Base-by-base conservation (phyloP, 441 rosid species). In the Raphanus hybrid region DNA sequence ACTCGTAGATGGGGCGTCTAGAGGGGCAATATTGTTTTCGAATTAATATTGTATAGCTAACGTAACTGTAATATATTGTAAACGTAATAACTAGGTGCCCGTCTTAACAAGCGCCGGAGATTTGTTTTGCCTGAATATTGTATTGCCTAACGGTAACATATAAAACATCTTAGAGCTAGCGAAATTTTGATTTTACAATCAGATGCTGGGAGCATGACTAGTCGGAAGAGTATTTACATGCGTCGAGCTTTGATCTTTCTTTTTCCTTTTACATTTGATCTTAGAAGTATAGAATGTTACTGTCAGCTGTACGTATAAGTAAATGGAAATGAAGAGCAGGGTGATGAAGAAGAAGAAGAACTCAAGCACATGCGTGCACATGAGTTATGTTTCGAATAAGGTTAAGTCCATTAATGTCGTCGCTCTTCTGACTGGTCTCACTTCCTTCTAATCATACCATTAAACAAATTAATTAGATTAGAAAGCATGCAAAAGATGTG, bases 341-440 rank as follows among this genome's bases (percentile, higher is more conserved):
- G 34, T 29, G 34, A 29, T 29, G 34, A 29, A 3, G 6, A 29
- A 29, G 67, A 43, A 59, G 48, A 45, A 48, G 54, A 48, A 48
- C 16, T 48, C 54, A 23, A 69, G 16, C 27, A 78, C 81, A 73
- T 78, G 81, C 50, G 18, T 10, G 29, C 81, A 78, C 77, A 67
- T 78, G 81, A 73, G 58, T 67, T 67, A 29, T 67, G 59, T 73
- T 78, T 78, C 27, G n/a, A 71, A 50, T 72, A 60, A 67, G 57
- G 70, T 78, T 65, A 73, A 72, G 27, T 63, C 60, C 70, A 78
- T 78, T 67, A 73, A 72, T 67, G 34, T 29, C 34, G 52, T 6
- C 29, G n/a, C 20, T 12, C 11, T 54, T 43, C 39, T 70, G 68
- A 55, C 61, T 65, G 18, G 6, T 58, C 41, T n/a, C 67, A 70